Evolutionary conservation across 495 filamentous ascomycete genomes (phyloP).

Genomic region (Penicillium roqueforti): DNA sequence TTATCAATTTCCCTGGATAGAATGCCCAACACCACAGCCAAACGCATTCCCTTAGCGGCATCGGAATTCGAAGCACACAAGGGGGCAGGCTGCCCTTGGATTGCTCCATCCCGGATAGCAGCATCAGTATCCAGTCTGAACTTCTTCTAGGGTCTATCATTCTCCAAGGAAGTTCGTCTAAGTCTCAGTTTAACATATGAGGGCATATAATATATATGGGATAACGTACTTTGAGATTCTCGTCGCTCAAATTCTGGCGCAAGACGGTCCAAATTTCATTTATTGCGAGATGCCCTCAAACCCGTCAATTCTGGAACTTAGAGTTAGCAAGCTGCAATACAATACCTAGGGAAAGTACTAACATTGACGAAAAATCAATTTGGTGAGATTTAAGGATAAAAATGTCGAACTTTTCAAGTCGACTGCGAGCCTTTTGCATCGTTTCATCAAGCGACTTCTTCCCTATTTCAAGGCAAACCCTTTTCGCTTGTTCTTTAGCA

Average conservation of each 20-base stretch:
- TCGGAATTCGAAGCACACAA: slow-evolving; percentile 9
- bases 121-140: not conserved
- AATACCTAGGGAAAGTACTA: too few relatives aligned
- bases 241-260: not conserved
- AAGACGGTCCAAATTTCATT: not conserved
- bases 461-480: not conserved
- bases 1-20: not conserved
- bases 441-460: slow-evolving; percentile 43
- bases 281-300: not conserved
- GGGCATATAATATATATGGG: slow-evolving; percentile 3
- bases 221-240: slow-evolving; percentile 3
- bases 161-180: slow-evolving; percentile 2
- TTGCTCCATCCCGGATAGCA: slow-evolving; percentile 3
- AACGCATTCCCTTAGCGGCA: slow-evolving; percentile 6
- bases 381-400: slow-evolving; percentile 1
- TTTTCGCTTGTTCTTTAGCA: not conserved
- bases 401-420: slow-evolving; percentile 1
- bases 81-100: not conserved
- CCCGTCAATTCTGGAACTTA: not conserved
- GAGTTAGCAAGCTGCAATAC: too few relatives aligned
- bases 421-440: slow-evolving; percentile 25
- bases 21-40: not conserved
- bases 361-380: slow-evolving; percentile 1
- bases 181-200: too few relatives aligned
- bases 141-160: slow-evolving; percentile 1